Evolutionary conservation across 2,329 filamentous ascomycete species (phyloP).

Genomic region (Helminthosporium solani): DNA sequence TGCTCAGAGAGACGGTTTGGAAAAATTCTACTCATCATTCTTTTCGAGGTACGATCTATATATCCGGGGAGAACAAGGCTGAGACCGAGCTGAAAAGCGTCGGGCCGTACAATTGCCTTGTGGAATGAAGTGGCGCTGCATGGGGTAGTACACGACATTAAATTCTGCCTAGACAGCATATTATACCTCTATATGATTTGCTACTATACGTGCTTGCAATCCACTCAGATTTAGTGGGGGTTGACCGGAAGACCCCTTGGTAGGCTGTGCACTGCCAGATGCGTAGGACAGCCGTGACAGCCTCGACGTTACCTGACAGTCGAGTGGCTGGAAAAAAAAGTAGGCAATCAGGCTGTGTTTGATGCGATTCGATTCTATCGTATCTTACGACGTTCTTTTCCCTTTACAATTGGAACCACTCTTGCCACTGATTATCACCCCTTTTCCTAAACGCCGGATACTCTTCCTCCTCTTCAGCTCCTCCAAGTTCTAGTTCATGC

Average conservation of each 20-base stretch:
- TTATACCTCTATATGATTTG: background rate
- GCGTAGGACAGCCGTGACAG: too few relatives aligned
- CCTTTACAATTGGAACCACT: conserved; percentile 10
- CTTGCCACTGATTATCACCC: conserved; percentile 9
- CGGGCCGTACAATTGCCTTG: background rate
- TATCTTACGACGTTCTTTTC: too few relatives aligned
- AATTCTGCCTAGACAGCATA: background rate
- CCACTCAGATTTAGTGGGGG: background rate
- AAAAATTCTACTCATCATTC: too few relatives aligned
- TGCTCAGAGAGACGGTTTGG: too few relatives aligned
- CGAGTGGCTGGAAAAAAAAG: too few relatives aligned
- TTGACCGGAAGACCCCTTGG: background rate
- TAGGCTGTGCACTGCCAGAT: background rate
- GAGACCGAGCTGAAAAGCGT: conserved; percentile 2
- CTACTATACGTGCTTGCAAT: background rate
- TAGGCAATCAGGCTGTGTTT: too few relatives aligned
- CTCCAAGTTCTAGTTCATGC: background rate
- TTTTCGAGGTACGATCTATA: background rate
- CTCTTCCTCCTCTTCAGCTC: background rate
- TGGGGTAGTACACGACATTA: background rate
- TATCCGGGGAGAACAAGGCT: background rate
- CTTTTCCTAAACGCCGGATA: background rate
- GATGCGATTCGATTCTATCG: too few relatives aligned
- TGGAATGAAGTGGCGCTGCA: background rate
- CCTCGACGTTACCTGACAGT: too few relatives aligned